Conservation (phyloP, 768 basidiomycete genomes). For the Lentinula sp. region DNA sequence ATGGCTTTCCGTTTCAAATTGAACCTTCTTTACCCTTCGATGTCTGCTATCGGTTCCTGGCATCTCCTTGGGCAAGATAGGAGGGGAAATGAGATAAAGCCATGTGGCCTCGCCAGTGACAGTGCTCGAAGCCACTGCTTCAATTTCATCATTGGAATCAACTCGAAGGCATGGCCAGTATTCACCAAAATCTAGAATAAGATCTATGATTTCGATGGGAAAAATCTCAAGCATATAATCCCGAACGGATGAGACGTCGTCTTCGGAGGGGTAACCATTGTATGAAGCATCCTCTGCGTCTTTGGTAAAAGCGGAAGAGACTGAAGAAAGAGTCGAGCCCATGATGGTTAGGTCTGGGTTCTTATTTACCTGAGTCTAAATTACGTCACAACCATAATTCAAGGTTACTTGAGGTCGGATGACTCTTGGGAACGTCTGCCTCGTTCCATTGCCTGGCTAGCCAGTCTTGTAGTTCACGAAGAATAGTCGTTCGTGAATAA, state of each 20-base stretch:
- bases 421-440: too few species aligned
- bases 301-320: conserved; percentile 1
- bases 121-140: conserved; percentile 6
- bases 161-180: conserved; percentile 20
- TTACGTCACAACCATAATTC: neutral
- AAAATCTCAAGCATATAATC: conserved; percentile 11
- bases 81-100: conserved; percentile 16
- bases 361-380: neutral
- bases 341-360: neutral
- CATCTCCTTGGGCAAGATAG: conserved; percentile 8
- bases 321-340: conserved; percentile 4
- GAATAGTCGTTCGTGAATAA: too few species aligned
- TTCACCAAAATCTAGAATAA: conserved; percentile 19
- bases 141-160: neutral
- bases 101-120: conserved; percentile 7
- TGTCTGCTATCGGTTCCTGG: neutral
- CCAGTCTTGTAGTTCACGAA: too few species aligned
- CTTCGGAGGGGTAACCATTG: neutral
- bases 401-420: too few species aligned
- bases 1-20: conserved; percentile 14
- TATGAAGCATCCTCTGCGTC: conserved; percentile 5
- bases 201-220: conserved; percentile 21
- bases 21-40: conserved; percentile 15
- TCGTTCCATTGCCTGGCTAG: too few species aligned
- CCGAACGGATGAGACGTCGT: conserved; percentile 15